Evolutionary conservation across 345 rosid species (phyloP).

Genomic region (Moricandia moricandioides): DNA sequence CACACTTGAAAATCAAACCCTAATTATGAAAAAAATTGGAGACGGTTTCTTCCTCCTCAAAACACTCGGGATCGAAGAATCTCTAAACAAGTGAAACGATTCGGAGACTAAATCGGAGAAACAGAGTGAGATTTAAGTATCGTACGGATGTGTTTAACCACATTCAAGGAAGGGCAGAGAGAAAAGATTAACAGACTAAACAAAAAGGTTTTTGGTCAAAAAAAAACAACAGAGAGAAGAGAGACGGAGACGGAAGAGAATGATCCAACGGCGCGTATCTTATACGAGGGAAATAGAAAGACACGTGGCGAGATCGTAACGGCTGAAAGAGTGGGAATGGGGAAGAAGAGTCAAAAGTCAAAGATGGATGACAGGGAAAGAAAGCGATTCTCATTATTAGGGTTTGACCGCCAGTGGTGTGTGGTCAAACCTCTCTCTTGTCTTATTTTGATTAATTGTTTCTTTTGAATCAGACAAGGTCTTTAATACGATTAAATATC

Average conservation of each 20-base stretch:
- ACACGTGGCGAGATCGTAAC: slow-evolving; percentile 33
- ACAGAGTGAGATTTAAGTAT: slow-evolving; percentile 41
- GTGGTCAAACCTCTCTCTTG: slow-evolving; percentile 38
- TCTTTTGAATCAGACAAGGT: slow-evolving; percentile 19
- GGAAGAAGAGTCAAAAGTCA: slow-evolving; percentile 44
- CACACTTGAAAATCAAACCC: slow-evolving; percentile 36
- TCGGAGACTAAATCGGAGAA: slow-evolving; percentile 5
- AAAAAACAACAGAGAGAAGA: slow-evolving; percentile 36
- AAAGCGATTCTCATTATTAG: slow-evolving; percentile 37
- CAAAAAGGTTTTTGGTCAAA: slow-evolving; percentile 36
- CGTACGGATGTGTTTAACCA: slow-evolving; percentile 43
- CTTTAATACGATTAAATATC: neutral
- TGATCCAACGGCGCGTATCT: slow-evolving; percentile 22
- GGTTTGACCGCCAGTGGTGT: slow-evolving; percentile 45
- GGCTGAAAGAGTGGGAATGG: neutral
- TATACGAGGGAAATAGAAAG: neutral
- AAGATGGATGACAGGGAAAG: slow-evolving; percentile 48
- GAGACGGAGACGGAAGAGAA: slow-evolving; percentile 33
- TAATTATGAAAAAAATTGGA: slow-evolving; percentile 25
- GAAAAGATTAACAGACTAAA: neutral
- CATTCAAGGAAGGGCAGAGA: slow-evolving; percentile 34
- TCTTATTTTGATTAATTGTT: slow-evolving; percentile 4
- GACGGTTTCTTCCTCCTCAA: neutral
- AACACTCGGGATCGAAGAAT: slow-evolving; percentile 10
- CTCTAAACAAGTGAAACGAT: slow-evolving; percentile 10